Percentiles rank a stretch among this genome's conserved stretches.
Evolutionary conservation across 805 yeast genomes (phyloP).

Genomic region (Saccharomycopsis fibuligera): DNA sequence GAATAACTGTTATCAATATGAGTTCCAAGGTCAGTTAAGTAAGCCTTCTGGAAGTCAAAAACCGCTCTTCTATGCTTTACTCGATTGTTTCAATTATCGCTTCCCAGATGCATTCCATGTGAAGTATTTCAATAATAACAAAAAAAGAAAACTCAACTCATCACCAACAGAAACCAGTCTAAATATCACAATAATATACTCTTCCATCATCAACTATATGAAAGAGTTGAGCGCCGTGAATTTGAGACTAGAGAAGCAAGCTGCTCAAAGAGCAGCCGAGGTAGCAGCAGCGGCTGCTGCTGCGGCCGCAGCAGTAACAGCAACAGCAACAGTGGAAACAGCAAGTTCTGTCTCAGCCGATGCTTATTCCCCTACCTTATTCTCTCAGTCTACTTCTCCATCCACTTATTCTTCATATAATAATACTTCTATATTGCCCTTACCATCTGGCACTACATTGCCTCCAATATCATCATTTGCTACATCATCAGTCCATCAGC

Average conservation of each 20-base stretch:
- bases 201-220: slow-evolving; percentile 5
- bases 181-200: slow-evolving; percentile 5
- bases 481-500: neutral
- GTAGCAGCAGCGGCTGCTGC: neutral
- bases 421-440: neutral
- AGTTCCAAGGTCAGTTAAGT: neutral
- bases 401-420: neutral
- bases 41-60: neutral
- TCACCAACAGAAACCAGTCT: neutral
- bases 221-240: slow-evolving; percentile 1
- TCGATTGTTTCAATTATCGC: slow-evolving; percentile 7
- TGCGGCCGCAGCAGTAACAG: neutral
- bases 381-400: neutral
- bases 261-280: neutral
- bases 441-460: neutral
- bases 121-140: slow-evolving; percentile 8
- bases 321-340: neutral
- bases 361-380: neutral
- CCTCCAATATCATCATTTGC: neutral
- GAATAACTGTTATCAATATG: slow-evolving; percentile 11
- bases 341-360: neutral
- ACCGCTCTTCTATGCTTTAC: slow-evolving; percentile 3
- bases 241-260: too few relatives aligned
- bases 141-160: neutral
- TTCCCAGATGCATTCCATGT: slow-evolving; percentile 12